phyloP scores from a whole-genome alignment of 768 basidiomycete genomes.

The Crassisporium funariophilum region DNA sequence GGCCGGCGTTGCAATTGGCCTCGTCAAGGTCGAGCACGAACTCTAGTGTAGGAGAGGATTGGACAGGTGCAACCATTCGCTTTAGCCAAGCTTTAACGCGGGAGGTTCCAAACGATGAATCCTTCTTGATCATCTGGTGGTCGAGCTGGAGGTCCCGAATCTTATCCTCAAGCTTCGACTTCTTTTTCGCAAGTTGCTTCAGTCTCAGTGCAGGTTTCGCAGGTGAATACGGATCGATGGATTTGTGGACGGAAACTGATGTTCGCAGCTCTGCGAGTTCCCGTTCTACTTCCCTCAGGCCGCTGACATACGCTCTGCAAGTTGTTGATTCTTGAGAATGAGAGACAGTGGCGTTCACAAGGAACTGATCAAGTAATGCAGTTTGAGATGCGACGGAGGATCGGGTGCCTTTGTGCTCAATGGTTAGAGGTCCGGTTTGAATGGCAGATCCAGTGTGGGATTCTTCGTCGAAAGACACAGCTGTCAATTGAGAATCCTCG shows the following conservation, averaged over 20 bases:
- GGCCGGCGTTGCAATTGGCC: constrained; percentile 40
- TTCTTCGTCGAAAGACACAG: constrained; percentile 37
- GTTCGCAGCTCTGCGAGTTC: constrained; percentile 27
- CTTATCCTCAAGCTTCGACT: constrained; percentile 40
- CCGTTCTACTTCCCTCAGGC: constrained; percentile 29
- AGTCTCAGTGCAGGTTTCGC: constrained; percentile 30
- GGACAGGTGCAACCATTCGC: constrained; percentile 51
- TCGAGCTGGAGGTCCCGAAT: constrained; percentile 29
- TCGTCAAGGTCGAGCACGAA: constrained; percentile 45
- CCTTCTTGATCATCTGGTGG: constrained; percentile 26
- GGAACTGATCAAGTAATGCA: constrained; percentile 17
- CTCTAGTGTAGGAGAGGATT: constrained; percentile 33
- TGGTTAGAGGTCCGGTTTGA: background rate
- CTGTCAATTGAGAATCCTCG: constrained; percentile 65
- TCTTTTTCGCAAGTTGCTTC: constrained; percentile 44
- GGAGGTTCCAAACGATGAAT: constrained; percentile 39
- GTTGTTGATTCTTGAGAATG: constrained; percentile 35
- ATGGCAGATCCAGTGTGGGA: constrained; percentile 3
- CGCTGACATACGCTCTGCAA: constrained; percentile 31
- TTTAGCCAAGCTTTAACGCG: constrained; percentile 66
- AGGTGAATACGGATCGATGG: constrained; percentile 4
- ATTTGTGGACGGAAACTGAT: constrained; percentile 14
- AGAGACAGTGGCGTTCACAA: constrained; percentile 9
- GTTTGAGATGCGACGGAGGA: constrained; percentile 32
- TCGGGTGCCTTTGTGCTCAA: constrained; percentile 11